Percentiles rank a stretch among this genome's conserved stretches.
Conservation (phyloP, 2,329 filamentous ascomycete species). For the Rhinocladiella mackenziei region DNA sequence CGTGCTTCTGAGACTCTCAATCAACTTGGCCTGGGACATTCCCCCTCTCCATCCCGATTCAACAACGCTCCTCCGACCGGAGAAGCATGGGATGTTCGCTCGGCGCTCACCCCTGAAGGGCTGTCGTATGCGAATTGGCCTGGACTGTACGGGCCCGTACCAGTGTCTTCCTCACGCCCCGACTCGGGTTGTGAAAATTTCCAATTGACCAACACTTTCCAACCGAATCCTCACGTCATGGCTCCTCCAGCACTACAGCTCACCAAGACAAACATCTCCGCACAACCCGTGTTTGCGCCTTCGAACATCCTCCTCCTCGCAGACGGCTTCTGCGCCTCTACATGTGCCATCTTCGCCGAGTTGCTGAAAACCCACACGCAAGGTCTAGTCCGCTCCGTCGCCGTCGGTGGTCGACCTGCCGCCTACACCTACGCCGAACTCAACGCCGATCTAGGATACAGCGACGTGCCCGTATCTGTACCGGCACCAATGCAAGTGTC, state of each 20-base stretch:
- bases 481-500: slow-evolving; percentile 3
- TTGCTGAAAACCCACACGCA: slow-evolving; percentile 42
- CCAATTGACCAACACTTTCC: slow-evolving; percentile 37
- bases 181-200: slow-evolving; percentile 32
- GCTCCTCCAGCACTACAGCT: not conserved
- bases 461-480: no score
- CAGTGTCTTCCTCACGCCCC: not conserved
- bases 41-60: no score
- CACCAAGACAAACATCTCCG: slow-evolving; percentile 20
- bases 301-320: slow-evolving; percentile 43
- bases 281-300: slow-evolving; percentile 34
- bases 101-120: slow-evolving; percentile 30
- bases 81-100: slow-evolving; percentile 33
- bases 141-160: slow-evolving; percentile 41
- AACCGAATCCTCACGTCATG: slow-evolving; percentile 14
- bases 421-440: no score
- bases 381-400: not conserved
- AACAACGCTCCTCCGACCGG: slow-evolving; percentile 17
- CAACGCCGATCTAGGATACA: no score
- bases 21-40: slow-evolving; percentile 35
- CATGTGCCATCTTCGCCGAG: slow-evolving; percentile 57
- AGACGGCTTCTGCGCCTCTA: slow-evolving; percentile 58
- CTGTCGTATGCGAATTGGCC: slow-evolving; percentile 41
- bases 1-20: slow-evolving; percentile 40
- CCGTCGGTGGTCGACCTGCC: not conserved